Percentiles rank a stretch among this genome's conserved stretches.
These are phyloP conservation scores for Globisporangium orthogonon DNA, from an alignment of 352 stramenopile genomes.

Conservation along the genomic window DNA sequence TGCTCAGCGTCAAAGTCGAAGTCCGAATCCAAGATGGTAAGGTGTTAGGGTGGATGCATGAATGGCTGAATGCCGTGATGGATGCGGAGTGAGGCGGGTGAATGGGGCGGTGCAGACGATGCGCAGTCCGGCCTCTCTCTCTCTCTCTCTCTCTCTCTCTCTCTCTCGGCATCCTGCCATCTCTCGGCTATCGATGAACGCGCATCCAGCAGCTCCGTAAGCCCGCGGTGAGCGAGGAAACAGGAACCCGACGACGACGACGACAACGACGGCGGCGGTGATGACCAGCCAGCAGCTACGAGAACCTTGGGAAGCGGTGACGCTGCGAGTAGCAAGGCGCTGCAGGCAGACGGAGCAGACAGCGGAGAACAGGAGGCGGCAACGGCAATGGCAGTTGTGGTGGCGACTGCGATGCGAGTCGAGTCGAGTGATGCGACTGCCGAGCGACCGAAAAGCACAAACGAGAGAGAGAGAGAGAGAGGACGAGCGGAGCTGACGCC, in stretches of 20 bases:
- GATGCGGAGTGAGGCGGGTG: no score
- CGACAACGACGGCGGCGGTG: not conserved
- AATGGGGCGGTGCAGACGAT: not conserved
- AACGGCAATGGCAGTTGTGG: not conserved
- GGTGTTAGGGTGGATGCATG: not conserved
- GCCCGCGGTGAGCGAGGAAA: not conserved
- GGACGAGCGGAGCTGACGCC: not conserved
- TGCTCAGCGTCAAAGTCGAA: constrained; percentile 83
- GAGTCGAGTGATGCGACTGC: not conserved
- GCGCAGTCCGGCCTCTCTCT: not conserved
- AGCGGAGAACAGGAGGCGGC: not conserved
- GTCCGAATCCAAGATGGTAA: constrained; percentile 85
- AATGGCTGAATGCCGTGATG: no score
- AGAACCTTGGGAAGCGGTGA: no score
- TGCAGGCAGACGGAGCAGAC: not conserved
- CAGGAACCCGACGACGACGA: not conserved
- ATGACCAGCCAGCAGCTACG: not conserved
- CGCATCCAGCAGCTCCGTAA: no score
- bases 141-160: not conserved
- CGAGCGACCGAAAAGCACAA: not conserved
- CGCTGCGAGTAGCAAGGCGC: not conserved
- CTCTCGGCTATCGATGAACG: not conserved
- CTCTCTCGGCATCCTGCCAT: not conserved
- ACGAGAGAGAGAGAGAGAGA: constrained; percentile 1
- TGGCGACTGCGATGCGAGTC: not conserved